A percentile compares a stretch with the other conserved stretches of the same genome.
These are phyloP conservation scores for Prunus campanulata DNA, from an alignment of 306 rosid genomes.

Conservation along the genomic window DNA sequence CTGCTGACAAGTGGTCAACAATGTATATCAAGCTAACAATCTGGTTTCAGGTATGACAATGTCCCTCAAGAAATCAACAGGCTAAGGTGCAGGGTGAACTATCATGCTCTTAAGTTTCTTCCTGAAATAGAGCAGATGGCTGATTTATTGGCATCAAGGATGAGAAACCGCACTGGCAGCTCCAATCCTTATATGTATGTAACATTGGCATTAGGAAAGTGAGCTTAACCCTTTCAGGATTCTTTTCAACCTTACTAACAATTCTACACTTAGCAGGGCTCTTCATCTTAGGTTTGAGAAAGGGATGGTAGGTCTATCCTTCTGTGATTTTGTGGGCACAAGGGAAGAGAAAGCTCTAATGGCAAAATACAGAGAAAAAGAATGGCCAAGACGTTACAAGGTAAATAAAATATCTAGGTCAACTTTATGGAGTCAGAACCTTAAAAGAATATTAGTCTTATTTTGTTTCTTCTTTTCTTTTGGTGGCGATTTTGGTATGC, in stretches of 20 bases:
- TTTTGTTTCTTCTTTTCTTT: constrained; percentile 1
- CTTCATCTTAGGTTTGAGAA: constrained; percentile 98
- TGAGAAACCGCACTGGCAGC: constrained; percentile 93
- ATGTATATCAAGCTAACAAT: not conserved
- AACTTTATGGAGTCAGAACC: constrained; percentile 9
- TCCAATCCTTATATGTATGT: constrained; percentile 95
- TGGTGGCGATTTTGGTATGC: constrained; percentile 36
- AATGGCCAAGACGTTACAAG: constrained; percentile 99
- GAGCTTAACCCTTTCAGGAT: constrained; percentile 18
- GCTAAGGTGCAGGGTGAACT: constrained; percentile 97
- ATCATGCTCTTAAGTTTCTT: constrained; percentile 98
- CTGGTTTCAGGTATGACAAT: constrained; percentile 84
- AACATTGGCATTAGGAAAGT: constrained; percentile 16
- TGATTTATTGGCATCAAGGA: constrained; percentile 83
- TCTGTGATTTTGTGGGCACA: constrained; percentile 98
- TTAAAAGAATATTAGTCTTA: constrained; percentile 15
- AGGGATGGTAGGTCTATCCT: constrained; percentile 98
- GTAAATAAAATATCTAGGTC: constrained; percentile 37
- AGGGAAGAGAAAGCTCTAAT: constrained; percentile 90
- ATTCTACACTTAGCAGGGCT: constrained; percentile 65
- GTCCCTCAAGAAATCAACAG: constrained; percentile 94
- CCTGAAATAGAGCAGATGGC: constrained; percentile 98
- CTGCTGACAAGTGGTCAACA: not conserved
- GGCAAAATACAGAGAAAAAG: constrained; percentile 93
- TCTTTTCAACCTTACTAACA: constrained; percentile 32